These are phyloP conservation scores for Backusella macrospora DNA, from an alignment of 192 early-diverging fungal species.

Conservation along the genomic window DNA sequence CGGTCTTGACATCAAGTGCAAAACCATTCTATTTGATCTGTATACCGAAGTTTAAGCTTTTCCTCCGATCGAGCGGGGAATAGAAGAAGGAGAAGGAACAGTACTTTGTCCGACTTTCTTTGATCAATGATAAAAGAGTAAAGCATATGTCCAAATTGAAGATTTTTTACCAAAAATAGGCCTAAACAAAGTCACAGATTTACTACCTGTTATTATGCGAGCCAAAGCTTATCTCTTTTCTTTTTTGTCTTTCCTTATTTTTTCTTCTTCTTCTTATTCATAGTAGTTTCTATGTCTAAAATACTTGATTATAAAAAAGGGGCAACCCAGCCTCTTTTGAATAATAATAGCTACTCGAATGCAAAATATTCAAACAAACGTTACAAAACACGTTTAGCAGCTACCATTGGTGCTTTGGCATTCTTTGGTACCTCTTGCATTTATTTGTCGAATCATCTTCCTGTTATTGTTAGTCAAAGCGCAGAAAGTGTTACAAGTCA, in stretches of 20 bases:
- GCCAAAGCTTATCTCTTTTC: neutral
- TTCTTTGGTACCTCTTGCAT: conserved; percentile 20
- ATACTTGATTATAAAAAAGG: conserved; percentile 11
- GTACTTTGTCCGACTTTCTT: neutral
- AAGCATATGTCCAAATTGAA: neutral
- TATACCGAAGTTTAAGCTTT: neutral
- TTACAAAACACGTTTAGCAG: neutral
- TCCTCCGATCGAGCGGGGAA: neutral
- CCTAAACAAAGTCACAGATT: neutral
- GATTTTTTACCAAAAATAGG: conserved; percentile 11
- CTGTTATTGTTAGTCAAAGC: neutral
- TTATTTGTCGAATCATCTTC: conserved; percentile 7
- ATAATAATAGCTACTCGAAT: neutral
- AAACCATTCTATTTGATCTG: neutral
- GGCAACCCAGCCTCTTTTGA: conserved; percentile 1
- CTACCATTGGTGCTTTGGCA: neutral
- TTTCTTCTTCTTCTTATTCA: neutral
- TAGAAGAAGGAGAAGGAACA: neutral
- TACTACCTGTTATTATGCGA: neutral
- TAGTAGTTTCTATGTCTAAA: neutral
- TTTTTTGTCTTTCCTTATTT: neutral
- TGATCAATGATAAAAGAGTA: neutral
- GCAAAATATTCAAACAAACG: neutral
- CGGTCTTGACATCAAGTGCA: no score
- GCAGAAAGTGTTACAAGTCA: neutral